Percentiles rank a stretch among this genome's conserved stretches.
Evolutionary conservation across 2,329 filamentous ascomycete species (phyloP).

Genomic region (Colletotrichum orchidophilum): DNA sequence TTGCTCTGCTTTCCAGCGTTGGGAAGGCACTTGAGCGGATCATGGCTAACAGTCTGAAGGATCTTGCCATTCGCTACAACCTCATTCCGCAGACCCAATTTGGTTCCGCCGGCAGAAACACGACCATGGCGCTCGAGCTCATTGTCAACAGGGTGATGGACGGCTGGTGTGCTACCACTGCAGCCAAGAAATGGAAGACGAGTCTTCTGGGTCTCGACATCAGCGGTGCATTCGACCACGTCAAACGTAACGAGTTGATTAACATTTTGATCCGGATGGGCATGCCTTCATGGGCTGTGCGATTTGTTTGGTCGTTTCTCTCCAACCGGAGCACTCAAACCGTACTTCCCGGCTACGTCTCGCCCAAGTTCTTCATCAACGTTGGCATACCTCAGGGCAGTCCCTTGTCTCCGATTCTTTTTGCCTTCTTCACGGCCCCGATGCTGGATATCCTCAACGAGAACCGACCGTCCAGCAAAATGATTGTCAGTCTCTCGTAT

Average conservation of each 20-base stretch:
- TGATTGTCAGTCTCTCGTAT: background rate
- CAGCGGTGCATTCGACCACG: conserved; percentile 9
- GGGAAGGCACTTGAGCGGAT: conserved; percentile 6
- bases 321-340: background rate
- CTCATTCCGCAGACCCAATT: background rate
- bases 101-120: background rate
- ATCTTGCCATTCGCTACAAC: background rate
- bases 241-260: background rate
- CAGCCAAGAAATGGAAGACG: background rate
- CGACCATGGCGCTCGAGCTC: background rate
- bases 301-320: background rate
- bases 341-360: background rate
- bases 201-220: background rate
- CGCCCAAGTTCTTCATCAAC: background rate
- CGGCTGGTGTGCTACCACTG: background rate
- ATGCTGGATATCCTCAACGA: background rate
- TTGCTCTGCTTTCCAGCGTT: conserved; percentile 1
- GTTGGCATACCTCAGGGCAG: conserved; percentile 21
- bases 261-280: background rate
- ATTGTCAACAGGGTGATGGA: background rate
- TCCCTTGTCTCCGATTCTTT: conserved; percentile 7
- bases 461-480: background rate
- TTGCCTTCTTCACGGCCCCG: background rate
- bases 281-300: background rate
- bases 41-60: background rate